Evolutionary conservation across 257 asterid species (phyloP).

Genomic region (Solanum sparsipilum): DNA sequence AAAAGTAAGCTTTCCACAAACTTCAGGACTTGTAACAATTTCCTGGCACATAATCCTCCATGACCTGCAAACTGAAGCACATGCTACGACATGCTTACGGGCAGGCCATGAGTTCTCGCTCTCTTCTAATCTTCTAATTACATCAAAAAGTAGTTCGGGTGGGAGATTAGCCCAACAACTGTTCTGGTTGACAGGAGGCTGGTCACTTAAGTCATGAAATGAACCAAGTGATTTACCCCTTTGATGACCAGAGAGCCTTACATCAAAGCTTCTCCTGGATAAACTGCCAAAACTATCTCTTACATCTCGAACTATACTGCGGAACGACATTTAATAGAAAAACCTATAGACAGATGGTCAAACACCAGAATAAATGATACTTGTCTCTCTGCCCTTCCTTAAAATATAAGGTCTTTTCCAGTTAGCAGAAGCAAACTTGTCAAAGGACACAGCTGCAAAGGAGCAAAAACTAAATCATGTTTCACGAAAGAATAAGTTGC

Average conservation of each 20-base stretch:
- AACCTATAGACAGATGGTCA: conserved; percentile 3
- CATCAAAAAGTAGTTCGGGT: conserved; percentile 77
- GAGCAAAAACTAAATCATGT: conserved; percentile 1
- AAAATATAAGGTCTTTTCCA: neutral
- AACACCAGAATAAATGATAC: neutral
- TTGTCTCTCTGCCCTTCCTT: conserved; percentile 2
- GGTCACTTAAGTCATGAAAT: conserved; percentile 47
- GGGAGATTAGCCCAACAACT: conserved; percentile 93
- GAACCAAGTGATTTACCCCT: conserved; percentile 72
- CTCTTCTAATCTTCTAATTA: conserved; percentile 81
- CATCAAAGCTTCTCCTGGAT: conserved; percentile 70
- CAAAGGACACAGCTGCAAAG: conserved; percentile 22
- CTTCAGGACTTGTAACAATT: conserved; percentile 63
- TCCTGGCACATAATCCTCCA: conserved; percentile 88
- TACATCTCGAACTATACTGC: conserved; percentile 82
- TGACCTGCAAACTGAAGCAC: conserved; percentile 81
- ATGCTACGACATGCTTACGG: conserved; percentile 78
- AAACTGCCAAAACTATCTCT: conserved; percentile 85
- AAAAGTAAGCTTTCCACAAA: conserved; percentile 79
- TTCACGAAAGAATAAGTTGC: conserved; percentile 10
- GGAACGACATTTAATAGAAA: conserved; percentile 61
- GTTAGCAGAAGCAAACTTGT: conserved; percentile 5
- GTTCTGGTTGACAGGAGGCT: conserved; percentile 51
- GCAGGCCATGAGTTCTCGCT: conserved; percentile 92
- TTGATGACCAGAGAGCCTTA: conserved; percentile 55